Conservation (phyloP, 2,329 filamentous ascomycete species). For the Lasiodiplodia theobromae region DNA sequence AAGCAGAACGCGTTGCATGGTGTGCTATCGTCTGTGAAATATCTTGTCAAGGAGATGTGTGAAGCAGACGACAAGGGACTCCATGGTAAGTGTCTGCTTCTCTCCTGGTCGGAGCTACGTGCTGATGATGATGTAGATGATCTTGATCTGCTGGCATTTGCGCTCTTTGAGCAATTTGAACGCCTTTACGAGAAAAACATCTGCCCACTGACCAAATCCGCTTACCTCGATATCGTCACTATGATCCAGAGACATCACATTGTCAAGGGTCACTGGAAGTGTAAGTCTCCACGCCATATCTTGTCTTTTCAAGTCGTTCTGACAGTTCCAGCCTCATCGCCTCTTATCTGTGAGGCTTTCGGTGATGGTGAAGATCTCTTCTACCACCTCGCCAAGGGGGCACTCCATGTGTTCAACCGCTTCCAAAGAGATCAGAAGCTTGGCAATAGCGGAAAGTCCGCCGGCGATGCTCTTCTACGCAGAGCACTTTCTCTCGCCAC, state of each 20-base stretch:
- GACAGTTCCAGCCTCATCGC: not conserved
- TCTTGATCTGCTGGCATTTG: slow-evolving; percentile 35
- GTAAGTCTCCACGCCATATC: not conserved
- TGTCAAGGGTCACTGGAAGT: not conserved
- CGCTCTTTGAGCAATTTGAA: slow-evolving; percentile 33
- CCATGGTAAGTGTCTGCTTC: not conserved
- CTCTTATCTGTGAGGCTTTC: not conserved
- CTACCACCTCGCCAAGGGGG: not conserved
- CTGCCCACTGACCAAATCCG: slow-evolving; percentile 45
- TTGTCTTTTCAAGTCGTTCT: not conserved
- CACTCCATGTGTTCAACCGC: not conserved
- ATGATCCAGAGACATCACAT: slow-evolving; percentile 12
- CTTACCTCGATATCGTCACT: slow-evolving; percentile 46
- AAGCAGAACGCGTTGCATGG: slow-evolving; percentile 43
- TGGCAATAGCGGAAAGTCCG: not conserved
- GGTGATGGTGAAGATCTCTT: not conserved
- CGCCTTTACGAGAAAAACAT: slow-evolving; percentile 34
- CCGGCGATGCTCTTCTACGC: slow-evolving; percentile 2
- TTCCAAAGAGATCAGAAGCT: not conserved
- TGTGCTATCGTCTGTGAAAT: slow-evolving; percentile 41
- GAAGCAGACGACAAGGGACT: not conserved
- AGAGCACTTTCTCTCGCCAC: slow-evolving; percentile 1
- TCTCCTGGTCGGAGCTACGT: not conserved
- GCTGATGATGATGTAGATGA: slow-evolving; percentile 26
- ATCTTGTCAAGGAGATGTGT: slow-evolving; percentile 37